Base-by-base conservation (phyloP, 2,329 filamentous ascomycete species). In the Phialophora verrucosa region DNA sequence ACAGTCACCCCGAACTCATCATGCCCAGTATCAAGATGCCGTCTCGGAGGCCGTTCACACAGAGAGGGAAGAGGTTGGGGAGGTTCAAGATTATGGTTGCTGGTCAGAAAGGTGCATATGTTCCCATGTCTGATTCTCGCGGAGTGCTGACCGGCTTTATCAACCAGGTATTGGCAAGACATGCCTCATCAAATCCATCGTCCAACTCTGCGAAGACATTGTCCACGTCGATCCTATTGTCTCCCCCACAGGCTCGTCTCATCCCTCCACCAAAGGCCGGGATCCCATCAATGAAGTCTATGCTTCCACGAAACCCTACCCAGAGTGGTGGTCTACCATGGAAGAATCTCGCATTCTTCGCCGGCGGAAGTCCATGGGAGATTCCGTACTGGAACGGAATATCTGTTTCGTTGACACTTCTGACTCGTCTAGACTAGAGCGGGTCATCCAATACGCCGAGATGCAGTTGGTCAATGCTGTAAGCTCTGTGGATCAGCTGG, bases 1-100 rank as follows among this genome's bases (percentile, higher is more conserved):
- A 79, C 66, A 77, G 80, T 74, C 73, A 80, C 12, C 80, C 81
- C n/a, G 93, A 98, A 77, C 85, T 99, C n/a, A 91, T 99, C 67
- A 99, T 99, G 95, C 95, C 95, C 4, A 97, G 93, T 75, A 90
- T 99, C 73, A 89, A 87, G 68, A 95, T 99, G 87, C 94, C 95
- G 3, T 91, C 88, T 67, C 88, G 95, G 58, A 86, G 93, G 59
- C 93, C 93, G 0, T 98, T 98, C 77, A 97, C 95, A 0, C 88
- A 91, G n/a, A 86, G 86, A 55, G 95, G 95, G 17, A 94, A 90
- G 79, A 85, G 85, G 38, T 86, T 98, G 76, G 94, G 94, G 1
- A 89, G 92, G 73, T 83, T 98, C 62, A 98, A 96, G 80, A 82
- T 98, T n/a, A 83, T 98, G 70, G 83, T 98, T 63, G 90, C 92